Evolutionary conservation across 495 filamentous ascomycete species (phyloP), one percentile per base, ranked within the genome.

Genomic region (Daldinia caldariorum): DNA sequence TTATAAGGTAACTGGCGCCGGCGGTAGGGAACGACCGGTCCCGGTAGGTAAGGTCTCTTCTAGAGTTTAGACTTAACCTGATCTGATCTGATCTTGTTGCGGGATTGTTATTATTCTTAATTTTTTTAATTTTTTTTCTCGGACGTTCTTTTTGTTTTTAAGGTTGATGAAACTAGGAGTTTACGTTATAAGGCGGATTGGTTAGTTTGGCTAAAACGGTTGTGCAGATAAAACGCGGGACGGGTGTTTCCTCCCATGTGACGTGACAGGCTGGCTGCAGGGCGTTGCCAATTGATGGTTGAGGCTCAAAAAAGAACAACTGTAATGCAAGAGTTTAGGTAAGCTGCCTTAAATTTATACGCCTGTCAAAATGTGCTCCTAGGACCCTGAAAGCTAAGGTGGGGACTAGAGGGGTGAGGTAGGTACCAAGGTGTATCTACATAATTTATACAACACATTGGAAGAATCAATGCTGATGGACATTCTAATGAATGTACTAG

Each of bases 281-380:
- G 50, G 55, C 59, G 47, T 31, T 50, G 34, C 51, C 32, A n/a
- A 41, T 26, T 53, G 63, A 56, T 55, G 32, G 45, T 18, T 67
- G 69, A 72, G 69, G 63, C 69, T 71, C 59, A 71, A 63, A 34
- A 59, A 37, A 43, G 5, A 3, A 35, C 26, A 26, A 3, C 26
- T 55, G 22, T 47, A 56, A 65, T 69, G 58, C 58, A 63, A 5
- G 34, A 58, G 38, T 13, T 66, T 71, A 66, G 13, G 53, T 71
- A 66, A 71, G 41, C 58, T 56, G 65, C 43, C 34, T 35, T 10
- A 7, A 35, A 35, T 35, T 31, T 20, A 60, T 26, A 39, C 45
- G 57, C 38, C 16, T 35, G 57, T 10, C 37, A 18, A 34, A 45
- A 47, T 47, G 16, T 47, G 9, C 18, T 26, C 26, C 5, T 16